Evolutionary conservation across 768 basidiomycete genomes (phyloP), one percentile per base, ranked within the genome.

Genomic region (Panaeolus cyanescens): DNA sequence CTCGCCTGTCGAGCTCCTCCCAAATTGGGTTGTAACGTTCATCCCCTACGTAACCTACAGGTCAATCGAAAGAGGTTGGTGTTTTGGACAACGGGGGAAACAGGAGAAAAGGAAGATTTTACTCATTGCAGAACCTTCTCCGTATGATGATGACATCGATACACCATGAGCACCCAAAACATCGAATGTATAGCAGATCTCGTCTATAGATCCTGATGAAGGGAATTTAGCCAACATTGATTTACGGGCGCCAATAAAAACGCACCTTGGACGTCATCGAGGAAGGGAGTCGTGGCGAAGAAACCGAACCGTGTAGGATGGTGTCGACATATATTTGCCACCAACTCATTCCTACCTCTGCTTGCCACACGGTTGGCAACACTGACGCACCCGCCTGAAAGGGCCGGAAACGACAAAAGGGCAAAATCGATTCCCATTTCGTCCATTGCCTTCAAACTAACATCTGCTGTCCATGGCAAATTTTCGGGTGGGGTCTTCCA

Each of bases 61-160:
- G 22, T 59, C 10, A n/a, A 61, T 65, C 30, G 7, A 34, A 13
- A 34, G 13, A 34, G 6, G 33, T 34, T 28, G 22, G 25, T 28
- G 15, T 30, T 12, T 42, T 20, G 20, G 20, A 28, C 5, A 22
- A 1, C 45, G 58, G 28, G 56, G 22, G 32, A 20, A 32, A 15
- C 6, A n/a, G 50, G 63, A 15, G 57, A 45, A 54, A 17, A 15
- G 56, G 33, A 8, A 25, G 31, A 56, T 36, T 79, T 63, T 66
- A 90, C 90, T 85, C 25, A 88, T 82, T 33, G 78, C 68, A 30
- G 63, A 59, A 28, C 84, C 87, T 33, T 74, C 73, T 5, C 89
- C 90, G 65, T 89, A 91, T 30, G 84, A 88, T 15, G 91, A 91
- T 17, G 88, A 74, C 20, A 92, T 67, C 6, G 86, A 82, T 57